phyloP scores from a whole-genome alignment of 2,329 filamentous ascomycete genomes.

The Cercospora sesami region DNA sequence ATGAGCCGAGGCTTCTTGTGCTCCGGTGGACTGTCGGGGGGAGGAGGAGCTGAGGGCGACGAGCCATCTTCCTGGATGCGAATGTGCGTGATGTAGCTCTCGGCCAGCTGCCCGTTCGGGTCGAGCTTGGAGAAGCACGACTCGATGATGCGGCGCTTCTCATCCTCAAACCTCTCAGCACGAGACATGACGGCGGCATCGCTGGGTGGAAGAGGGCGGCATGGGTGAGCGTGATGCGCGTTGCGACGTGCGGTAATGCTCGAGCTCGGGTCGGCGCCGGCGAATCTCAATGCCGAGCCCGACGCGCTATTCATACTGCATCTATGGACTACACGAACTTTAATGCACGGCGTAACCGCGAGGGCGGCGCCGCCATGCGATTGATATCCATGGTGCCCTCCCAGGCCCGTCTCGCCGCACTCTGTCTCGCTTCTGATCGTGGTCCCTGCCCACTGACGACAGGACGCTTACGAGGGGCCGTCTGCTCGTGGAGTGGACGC shows the following conservation, averaged over 20 bases:
- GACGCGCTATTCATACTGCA: not conserved
- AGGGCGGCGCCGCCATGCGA: not conserved
- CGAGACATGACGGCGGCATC: conserved; percentile 31
- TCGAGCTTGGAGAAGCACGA: conserved; percentile 93
- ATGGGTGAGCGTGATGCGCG: not conserved
- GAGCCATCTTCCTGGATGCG: conserved; percentile 82
- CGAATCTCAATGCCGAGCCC: not conserved
- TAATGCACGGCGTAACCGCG: not conserved
- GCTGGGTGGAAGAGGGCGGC: not conserved
- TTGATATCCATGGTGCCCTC: not conserved
- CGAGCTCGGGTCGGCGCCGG: not conserved
- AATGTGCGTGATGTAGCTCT: conserved; percentile 98
- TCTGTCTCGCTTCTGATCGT: not conserved
- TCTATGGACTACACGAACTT: not conserved
- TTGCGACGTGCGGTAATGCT: not conserved
- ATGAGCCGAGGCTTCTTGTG: conserved; percentile 88
- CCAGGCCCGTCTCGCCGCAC: not conserved
- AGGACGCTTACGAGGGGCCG: not conserved
- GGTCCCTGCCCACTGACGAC: not conserved
- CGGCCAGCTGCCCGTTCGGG: conserved; percentile 75
- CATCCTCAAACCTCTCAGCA: conserved; percentile 92
- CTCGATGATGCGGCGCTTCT: conserved; percentile 90
- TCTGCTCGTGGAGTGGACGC: not conserved
- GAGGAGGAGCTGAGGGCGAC: conserved; percentile 80
- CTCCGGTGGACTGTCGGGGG: conserved; percentile 69